Evolutionary conservation across 306 rosid species (phyloP).

Genomic region (Potentilla sterilis): DNA sequence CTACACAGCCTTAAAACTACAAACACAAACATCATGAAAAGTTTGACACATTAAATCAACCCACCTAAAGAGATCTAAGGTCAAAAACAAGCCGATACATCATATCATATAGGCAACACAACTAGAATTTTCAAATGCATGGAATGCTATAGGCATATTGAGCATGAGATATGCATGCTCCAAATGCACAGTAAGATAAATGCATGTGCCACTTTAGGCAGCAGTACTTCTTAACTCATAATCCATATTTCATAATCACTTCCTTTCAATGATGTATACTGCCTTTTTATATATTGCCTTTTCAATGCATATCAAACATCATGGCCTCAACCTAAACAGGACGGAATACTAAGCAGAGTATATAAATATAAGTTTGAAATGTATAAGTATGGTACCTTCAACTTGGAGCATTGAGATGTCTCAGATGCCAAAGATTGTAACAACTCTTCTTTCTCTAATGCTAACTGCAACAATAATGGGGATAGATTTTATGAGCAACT

Average conservation of each 20-base stretch:
- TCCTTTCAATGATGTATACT: not conserved
- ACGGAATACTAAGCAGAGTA: not conserved
- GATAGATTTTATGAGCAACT: not conserved
- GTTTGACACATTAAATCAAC: not conserved
- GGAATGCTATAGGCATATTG: not conserved
- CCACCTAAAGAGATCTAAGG: not conserved
- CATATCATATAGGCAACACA: not conserved
- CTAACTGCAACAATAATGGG: conserved; percentile 49
- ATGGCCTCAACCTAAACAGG: not conserved
- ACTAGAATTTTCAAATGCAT: not conserved
- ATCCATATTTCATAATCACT: not conserved
- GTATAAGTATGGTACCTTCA: conserved; percentile 56
- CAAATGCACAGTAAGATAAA: not conserved
- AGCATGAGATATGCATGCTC: not conserved
- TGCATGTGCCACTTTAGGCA: conserved; percentile 3
- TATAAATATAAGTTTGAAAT: not conserved
- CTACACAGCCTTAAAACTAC: not conserved
- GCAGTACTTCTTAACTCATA: not conserved
- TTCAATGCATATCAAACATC: not conserved
- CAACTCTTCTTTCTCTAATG: conserved; percentile 90
- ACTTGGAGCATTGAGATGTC: conserved; percentile 69
- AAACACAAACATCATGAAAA: not conserved
- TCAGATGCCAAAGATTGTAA: conserved; percentile 66
- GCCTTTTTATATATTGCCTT: too few relatives aligned
- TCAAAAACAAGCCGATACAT: not conserved